Evolutionary conservation across 768 basidiomycete species (phyloP).

Genomic region (Pisolithus albus): DNA sequence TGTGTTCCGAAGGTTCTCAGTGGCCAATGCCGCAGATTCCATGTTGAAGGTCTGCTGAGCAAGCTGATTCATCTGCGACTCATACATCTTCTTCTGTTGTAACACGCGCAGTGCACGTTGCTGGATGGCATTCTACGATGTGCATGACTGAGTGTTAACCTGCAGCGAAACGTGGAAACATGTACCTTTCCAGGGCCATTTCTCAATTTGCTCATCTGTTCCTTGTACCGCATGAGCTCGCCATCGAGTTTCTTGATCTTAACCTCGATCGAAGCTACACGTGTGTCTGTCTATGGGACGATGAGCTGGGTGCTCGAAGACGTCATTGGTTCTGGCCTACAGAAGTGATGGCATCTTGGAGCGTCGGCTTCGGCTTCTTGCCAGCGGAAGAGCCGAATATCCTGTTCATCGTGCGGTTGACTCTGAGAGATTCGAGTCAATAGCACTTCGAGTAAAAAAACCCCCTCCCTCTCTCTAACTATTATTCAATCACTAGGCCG

Average conservation of each 20-base stretch:
- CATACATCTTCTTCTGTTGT: constrained; percentile 96
- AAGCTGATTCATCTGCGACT: constrained; percentile 83
- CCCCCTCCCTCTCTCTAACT: no score
- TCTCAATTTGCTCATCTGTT: constrained; percentile 91
- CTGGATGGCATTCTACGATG: constrained; percentile 73
- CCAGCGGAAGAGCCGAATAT: constrained; percentile 70
- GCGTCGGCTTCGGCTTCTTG: constrained; percentile 78
- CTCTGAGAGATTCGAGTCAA: background rate
- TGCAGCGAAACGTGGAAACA: background rate
- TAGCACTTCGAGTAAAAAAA: background rate
- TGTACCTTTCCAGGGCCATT: constrained; percentile 91
- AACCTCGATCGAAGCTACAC: constrained; percentile 86
- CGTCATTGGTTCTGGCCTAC: constrained; percentile 36
- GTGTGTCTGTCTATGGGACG: constrained; percentile 66
- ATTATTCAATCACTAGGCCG: no score
- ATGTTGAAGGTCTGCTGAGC: constrained; percentile 97
- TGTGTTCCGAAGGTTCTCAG: constrained; percentile 97
- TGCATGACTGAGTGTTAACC: background rate
- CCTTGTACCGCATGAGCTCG: constrained; percentile 86
- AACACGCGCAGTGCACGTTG: constrained; percentile 89
- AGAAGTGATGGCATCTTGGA: constrained; percentile 90
- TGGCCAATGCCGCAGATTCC: constrained; percentile 91
- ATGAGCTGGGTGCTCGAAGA: background rate
- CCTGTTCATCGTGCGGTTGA: constrained; percentile 56
- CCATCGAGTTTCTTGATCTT: constrained; percentile 96